Percentiles rank a stretch among this genome's conserved stretches.
phyloP scores from a whole-genome alignment of 1,139 yeast species.

The Kodamaea ohmeri region DNA sequence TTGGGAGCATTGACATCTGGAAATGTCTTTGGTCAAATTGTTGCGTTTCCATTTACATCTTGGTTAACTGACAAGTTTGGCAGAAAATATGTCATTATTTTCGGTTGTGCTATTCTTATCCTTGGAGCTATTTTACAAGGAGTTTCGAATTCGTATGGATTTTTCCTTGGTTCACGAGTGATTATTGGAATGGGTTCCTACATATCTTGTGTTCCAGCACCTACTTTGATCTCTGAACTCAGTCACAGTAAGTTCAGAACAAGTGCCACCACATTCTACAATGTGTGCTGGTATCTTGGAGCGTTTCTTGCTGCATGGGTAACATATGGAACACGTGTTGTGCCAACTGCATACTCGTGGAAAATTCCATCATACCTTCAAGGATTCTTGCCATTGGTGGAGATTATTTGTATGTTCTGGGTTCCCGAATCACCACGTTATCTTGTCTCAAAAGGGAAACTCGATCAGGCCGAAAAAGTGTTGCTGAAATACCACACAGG shows the following conservation, averaged over 20 bases:
- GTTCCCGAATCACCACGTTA: conserved; percentile 51
- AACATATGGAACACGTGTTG: conserved; percentile 44
- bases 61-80: conserved; percentile 45
- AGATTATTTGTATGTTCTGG: conserved; percentile 27
- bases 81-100: conserved; percentile 27
- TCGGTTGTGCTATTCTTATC: conserved; percentile 14
- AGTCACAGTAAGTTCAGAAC: conserved; percentile 51
- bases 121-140: conserved; percentile 37
- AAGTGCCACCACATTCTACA: conserved; percentile 43
- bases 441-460: conserved; percentile 35
- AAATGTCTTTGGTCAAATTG: conserved; percentile 21
- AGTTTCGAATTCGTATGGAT: conserved; percentile 30
- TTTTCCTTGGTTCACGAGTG: conserved; percentile 38
- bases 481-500: conserved; percentile 45
- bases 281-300: conserved; percentile 46
- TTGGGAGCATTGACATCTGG: conserved; percentile 25
- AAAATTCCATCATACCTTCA: conserved; percentile 48
- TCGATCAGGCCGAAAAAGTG: conserved; percentile 30
- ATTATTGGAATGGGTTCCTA: conserved; percentile 44
- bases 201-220: conserved; percentile 38
- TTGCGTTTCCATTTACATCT: conserved; percentile 28
- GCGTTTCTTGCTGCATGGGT: conserved; percentile 56
- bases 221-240: conserved; percentile 39
- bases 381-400: conserved; percentile 32
- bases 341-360: conserved; percentile 36